Evolutionary conservation across 305 asterid species (phyloP).

Genomic region (Fraxinus latifolia): DNA sequence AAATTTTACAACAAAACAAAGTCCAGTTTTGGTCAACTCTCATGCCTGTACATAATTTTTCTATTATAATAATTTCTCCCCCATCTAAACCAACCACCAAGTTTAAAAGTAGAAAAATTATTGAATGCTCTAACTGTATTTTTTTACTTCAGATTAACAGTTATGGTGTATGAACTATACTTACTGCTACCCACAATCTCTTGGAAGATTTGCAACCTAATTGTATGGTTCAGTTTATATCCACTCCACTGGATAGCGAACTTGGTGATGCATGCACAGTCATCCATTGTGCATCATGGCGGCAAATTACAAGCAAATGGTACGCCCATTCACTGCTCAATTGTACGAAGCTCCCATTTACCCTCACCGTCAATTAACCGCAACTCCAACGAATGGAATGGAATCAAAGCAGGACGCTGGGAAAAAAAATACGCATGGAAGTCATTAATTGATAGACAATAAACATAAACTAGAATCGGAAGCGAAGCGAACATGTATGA

Average conservation of each 20-base stretch:
- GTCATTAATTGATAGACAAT: neutral
- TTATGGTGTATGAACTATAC: slow-evolving; percentile 19
- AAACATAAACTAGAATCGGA: slow-evolving; percentile 1
- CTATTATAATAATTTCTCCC: slow-evolving; percentile 20
- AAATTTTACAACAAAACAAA: slow-evolving; percentile 33
- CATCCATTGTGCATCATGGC: slow-evolving; percentile 14
- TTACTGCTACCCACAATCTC: slow-evolving; percentile 6
- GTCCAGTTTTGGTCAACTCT: neutral
- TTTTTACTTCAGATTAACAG: slow-evolving; percentile 28
- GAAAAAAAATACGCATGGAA: neutral
- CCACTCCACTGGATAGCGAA: slow-evolving; percentile 13
- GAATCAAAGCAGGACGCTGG: slow-evolving; percentile 98
- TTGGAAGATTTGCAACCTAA: slow-evolving; percentile 7
- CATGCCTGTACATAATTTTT: slow-evolving; percentile 35
- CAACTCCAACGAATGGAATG: slow-evolving; percentile 85
- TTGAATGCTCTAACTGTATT: slow-evolving; percentile 14
- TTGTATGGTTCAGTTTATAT: slow-evolving; percentile 3
- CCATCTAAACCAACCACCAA: slow-evolving; percentile 22
- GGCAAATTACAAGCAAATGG: slow-evolving; percentile 22
- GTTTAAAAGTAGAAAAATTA: neutral
- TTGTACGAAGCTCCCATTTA: slow-evolving; percentile 92
- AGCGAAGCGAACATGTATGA: neutral
- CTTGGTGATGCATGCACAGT: slow-evolving; percentile 18
- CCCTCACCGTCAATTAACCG: slow-evolving; percentile 97
- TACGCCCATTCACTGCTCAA: slow-evolving; percentile 45